Evolutionary conservation across 2,329 filamentous ascomycete genomes (phyloP).

Genomic region (Pseudogymnoascus sp.): DNA sequence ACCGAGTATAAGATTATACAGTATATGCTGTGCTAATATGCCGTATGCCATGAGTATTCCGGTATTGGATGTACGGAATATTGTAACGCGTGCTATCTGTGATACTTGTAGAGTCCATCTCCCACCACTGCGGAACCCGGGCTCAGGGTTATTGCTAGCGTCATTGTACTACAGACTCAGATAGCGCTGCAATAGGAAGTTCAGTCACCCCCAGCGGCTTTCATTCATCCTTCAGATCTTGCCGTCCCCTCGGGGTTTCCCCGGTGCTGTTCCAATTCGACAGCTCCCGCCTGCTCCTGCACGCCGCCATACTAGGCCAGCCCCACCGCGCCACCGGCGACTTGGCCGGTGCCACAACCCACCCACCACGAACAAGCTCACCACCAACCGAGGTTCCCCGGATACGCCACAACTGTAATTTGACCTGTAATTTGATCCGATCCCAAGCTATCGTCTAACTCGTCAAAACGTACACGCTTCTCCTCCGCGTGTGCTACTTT

Average conservation of each 20-base stretch:
- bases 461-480: neutral
- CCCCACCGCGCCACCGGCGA: neutral
- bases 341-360: neutral
- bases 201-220: neutral
- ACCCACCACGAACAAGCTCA: neutral
- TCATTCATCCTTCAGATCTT: neutral
- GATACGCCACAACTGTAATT: constrained; percentile 5
- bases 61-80: neutral
- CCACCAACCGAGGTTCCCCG: neutral
- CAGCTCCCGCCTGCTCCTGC: neutral
- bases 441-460: neutral
- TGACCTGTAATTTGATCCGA: neutral
- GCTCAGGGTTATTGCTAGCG: neutral
- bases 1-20: neutral
- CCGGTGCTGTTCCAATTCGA: neutral
- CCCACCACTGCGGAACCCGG: neutral
- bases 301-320: neutral
- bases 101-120: neutral
- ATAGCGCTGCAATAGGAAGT: neutral
- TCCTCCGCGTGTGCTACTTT: neutral
- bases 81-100: neutral
- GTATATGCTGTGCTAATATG: neutral
- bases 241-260: neutral
- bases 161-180: neutral
- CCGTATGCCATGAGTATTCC: neutral